Percentiles rank a stretch among this genome's conserved stretches.
Evolutionary conservation across 1,284 basidiomycete species (phyloP).

Genomic region (Sanghuangporus baumii): DNA sequence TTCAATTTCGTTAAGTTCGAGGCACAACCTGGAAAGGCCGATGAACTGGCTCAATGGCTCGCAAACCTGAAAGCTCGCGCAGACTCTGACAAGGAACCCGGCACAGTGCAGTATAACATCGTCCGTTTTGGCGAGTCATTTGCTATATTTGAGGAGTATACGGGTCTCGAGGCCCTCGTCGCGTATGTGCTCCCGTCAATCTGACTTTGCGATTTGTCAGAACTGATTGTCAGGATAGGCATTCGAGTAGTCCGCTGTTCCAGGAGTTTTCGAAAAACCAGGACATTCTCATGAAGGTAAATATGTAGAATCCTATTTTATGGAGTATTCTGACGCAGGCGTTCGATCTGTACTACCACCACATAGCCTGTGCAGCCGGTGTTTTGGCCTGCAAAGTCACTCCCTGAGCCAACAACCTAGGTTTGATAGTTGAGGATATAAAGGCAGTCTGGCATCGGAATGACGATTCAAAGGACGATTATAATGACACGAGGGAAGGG

Average conservation of each 20-base stretch:
- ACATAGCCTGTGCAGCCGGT: neutral
- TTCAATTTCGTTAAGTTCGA: neutral
- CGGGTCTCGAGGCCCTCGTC: neutral
- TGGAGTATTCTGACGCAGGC: too few relatives aligned
- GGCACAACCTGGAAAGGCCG: constrained; percentile 5
- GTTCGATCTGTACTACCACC: too few relatives aligned
- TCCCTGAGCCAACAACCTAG: neutral
- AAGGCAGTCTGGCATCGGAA: too few relatives aligned
- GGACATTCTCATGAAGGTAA: neutral
- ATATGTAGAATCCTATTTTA: neutral
- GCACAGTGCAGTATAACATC: constrained; percentile 2
- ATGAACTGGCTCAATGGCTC: constrained; percentile 4
- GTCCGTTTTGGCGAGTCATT: constrained; percentile 6
- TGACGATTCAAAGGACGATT: too few relatives aligned
- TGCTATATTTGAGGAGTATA: constrained; percentile 4
- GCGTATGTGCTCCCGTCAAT: neutral
- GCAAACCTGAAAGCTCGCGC: constrained; percentile 11
- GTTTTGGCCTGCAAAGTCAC: constrained; percentile 1
- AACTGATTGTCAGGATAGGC: neutral
- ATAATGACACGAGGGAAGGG: too few relatives aligned
- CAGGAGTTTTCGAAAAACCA: neutral
- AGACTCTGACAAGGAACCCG: constrained; percentile 9
- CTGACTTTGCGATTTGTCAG: neutral
- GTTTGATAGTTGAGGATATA: neutral
- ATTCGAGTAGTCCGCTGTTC: neutral